Evolutionary conservation across 345 rosid genomes (phyloP).

Genomic region (Murraya koenigii): DNA sequence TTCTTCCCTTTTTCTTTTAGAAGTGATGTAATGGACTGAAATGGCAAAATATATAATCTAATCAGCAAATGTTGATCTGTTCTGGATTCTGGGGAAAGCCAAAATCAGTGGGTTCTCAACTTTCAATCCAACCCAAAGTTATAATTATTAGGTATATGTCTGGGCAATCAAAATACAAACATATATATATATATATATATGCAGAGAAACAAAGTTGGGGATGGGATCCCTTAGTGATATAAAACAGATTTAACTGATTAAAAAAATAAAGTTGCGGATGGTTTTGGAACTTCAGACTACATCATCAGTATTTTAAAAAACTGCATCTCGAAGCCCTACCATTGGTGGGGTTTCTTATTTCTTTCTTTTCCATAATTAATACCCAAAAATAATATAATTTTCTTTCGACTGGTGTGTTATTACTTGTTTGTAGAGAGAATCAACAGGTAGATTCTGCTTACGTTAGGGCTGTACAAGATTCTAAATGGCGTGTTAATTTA

Average conservation of each 20-base stretch:
- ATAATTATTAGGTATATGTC: background rate
- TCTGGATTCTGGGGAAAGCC: background rate
- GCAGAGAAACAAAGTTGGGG: slow-evolving; percentile 22
- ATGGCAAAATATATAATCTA: background rate
- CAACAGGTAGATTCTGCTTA: slow-evolving; percentile 20
- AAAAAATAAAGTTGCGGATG: slow-evolving; percentile 7
- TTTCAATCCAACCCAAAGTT: background rate
- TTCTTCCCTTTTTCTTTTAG: background rate
- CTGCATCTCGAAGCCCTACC: slow-evolving; percentile 13
- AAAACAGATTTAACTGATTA: background rate
- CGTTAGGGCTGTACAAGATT: slow-evolving; percentile 24
- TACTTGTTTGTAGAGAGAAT: slow-evolving; percentile 2
- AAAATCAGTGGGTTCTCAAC: background rate
- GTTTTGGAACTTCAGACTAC: slow-evolving; percentile 21
- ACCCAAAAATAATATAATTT: no score
- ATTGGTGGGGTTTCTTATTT: slow-evolving; percentile 2
- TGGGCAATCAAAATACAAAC: background rate
- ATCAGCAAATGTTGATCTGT: background rate
- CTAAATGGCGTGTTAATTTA: background rate
- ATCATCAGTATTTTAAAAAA: background rate
- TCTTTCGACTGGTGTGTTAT: background rate
- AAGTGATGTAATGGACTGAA: background rate
- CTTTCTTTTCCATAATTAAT: background rate
- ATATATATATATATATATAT: no score
- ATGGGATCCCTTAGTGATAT: no score